Evolutionary conservation across 257 asterid genomes (phyloP), one percentile per base, ranked within the genome.

Genomic region (Sherardia arvensis): DNA sequence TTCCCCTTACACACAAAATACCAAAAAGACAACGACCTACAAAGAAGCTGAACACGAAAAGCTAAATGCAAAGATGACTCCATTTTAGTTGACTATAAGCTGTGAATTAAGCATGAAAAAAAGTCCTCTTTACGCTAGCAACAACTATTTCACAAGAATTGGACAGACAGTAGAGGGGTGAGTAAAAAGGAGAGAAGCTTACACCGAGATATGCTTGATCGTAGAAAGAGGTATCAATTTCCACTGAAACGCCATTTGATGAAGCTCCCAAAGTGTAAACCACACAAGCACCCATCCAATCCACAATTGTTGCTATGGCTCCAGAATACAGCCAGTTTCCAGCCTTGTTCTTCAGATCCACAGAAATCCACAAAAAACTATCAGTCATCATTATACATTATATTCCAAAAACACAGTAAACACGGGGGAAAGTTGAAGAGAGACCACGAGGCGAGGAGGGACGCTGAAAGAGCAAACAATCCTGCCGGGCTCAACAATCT

Each of bases 301-400:
- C 97, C 65, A 90, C 97, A 71, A 90, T 78, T 26, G 89, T 69
- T 70, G 85, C 87, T 62, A 83, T 87, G 25, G 93, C 90, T 62
- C 97, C 97, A 55, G 81, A 85, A 82, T 87, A 93, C 82, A 90
- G 62, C 17, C 89, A 60, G 20, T 84, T 87, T 15, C 81, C 96
- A 17, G 74, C 45, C 53, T 84, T 84, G 86, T 81, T 73, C 77
- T 64, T 14, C 73, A 51, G 18, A 18, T 25, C 6, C 36, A 40
- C 30, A 38, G 38, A 66, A 29, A 10, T 26, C 62, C 30, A 29
- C 1, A 58, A 45, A 58, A 45, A 23, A 15, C 10, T 18, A 5
- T 65, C 14, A 49, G 22, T 10, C 20, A 14, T 21, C 8, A 26
- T 28, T 11, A 2, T 6, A 45, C 2, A 28, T 17, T 8, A 4